Conservation (phyloP, 2,329 filamentous ascomycete species). For the Eutypa lata region DNA sequence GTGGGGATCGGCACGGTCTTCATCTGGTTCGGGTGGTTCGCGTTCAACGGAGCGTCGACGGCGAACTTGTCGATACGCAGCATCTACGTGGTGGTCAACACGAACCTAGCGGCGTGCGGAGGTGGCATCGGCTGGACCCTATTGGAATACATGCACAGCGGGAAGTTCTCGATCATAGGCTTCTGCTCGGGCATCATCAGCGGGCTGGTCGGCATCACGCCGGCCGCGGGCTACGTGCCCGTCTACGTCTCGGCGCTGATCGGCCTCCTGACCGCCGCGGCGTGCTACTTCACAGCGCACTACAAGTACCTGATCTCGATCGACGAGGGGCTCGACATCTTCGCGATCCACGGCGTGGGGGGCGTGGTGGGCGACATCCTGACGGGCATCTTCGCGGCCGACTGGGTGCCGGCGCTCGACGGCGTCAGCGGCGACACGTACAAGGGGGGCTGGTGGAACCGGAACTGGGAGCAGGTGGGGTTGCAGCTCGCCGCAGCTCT, state of each 20-base stretch:
- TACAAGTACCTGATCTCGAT: slow-evolving; percentile 49
- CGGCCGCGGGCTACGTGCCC: slow-evolving; percentile 53
- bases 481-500: slow-evolving; percentile 56
- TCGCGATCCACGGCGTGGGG: slow-evolving; percentile 58
- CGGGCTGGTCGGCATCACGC: slow-evolving; percentile 57
- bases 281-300: slow-evolving; percentile 44
- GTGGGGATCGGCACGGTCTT: slow-evolving; percentile 63
- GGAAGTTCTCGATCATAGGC: slow-evolving; percentile 49
- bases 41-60: slow-evolving; percentile 49
- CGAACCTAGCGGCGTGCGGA: slow-evolving; percentile 54
- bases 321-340: slow-evolving; percentile 59
- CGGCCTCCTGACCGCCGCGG: slow-evolving; percentile 47
- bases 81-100: slow-evolving; percentile 56
- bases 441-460: slow-evolving; percentile 48
- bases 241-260: slow-evolving; percentile 50
- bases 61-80: slow-evolving; percentile 50
- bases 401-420: slow-evolving; percentile 47
- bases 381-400: slow-evolving; percentile 55
- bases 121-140: slow-evolving; percentile 52
- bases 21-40: slow-evolving; percentile 63
- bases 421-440: slow-evolving; percentile 42
- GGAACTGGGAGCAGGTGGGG: slow-evolving; percentile 53
- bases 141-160: slow-evolving; percentile 47
- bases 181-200: slow-evolving; percentile 53
- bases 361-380: slow-evolving; percentile 55